Evolutionary conservation across 768 basidiomycete species (phyloP).

Genomic region (Trametes maxima): DNA sequence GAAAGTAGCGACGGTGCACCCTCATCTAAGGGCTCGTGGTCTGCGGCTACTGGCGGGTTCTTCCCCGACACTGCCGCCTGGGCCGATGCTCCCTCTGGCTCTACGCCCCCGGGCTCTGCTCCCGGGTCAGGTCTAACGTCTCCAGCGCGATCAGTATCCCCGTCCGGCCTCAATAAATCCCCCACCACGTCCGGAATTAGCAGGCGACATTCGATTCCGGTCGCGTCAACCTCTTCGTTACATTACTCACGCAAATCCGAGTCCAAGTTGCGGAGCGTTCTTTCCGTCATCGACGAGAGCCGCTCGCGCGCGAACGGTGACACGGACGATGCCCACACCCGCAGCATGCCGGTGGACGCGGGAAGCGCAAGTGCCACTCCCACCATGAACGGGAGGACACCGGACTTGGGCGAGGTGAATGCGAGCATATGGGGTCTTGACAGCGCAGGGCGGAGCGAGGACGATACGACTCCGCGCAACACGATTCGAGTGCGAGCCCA

Average conservation of each 20-base stretch:
- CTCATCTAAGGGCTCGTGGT: slow-evolving; percentile 44
- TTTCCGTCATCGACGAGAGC: slow-evolving; percentile 71
- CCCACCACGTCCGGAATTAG: slow-evolving; percentile 21
- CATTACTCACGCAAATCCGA: slow-evolving; percentile 57
- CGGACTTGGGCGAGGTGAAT: slow-evolving; percentile 13
- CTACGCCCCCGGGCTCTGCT: slow-evolving; percentile 28
- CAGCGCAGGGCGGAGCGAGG: slow-evolving; percentile 2
- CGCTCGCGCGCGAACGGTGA: slow-evolving; percentile 39
- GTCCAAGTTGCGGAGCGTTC: slow-evolving; percentile 69
- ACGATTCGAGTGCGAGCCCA: slow-evolving; percentile 35
- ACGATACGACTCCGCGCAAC: slow-evolving; percentile 51
- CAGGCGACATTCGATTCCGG: slow-evolving; percentile 58
- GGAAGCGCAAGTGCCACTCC: slow-evolving; percentile 24
- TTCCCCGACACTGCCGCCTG: slow-evolving; percentile 46
- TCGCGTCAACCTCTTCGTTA: slow-evolving; percentile 29
- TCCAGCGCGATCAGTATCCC: slow-evolving; percentile 50
- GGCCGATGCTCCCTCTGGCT: slow-evolving; percentile 28
- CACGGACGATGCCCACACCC: slow-evolving; percentile 3
- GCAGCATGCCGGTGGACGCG: slow-evolving; percentile 18
- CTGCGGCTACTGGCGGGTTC: slow-evolving; percentile 45
- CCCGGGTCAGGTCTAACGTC: slow-evolving; percentile 25
- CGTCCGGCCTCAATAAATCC: slow-evolving; percentile 36
- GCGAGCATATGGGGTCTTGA: slow-evolving; percentile 13
- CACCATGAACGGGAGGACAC: slow-evolving; percentile 26
- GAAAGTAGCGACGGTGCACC: slow-evolving; percentile 30